Percentiles rank a stretch among this genome's conserved stretches.
Evolutionary conservation across 768 basidiomycete genomes (phyloP).

Genomic region (Tricholoma flavovirens): DNA sequence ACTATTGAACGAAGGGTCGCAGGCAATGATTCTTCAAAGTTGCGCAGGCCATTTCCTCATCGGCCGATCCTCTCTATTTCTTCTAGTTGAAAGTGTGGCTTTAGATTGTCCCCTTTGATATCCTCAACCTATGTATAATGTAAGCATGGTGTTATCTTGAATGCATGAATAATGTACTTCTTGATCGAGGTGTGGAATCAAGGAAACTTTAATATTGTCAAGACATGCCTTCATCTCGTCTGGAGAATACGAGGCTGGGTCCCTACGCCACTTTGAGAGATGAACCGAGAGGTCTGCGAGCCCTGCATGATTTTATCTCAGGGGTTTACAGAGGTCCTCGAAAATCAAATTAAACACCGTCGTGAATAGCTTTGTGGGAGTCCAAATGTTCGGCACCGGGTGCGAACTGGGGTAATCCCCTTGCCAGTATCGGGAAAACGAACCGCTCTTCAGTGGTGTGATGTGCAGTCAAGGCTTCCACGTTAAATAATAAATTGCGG

Average conservation of each 20-base stretch:
- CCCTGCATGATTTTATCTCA: constrained; percentile 22
- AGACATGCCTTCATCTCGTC: constrained; percentile 43
- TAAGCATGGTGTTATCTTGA: neutral
- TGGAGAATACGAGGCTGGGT: constrained; percentile 44
- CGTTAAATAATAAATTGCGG: neutral
- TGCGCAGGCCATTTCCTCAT: constrained; percentile 31
- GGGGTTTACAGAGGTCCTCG: neutral
- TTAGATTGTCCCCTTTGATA: constrained; percentile 43
- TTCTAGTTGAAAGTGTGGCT: constrained; percentile 46
- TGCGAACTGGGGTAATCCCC: constrained; percentile 44
- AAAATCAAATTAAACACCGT: constrained; percentile 26
- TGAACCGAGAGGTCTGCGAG: constrained; percentile 37
- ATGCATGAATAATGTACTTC: constrained; percentile 29
- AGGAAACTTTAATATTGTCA: constrained; percentile 42
- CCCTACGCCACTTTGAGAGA: constrained; percentile 35
- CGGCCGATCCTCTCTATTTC: constrained; percentile 28
- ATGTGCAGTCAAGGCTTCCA: constrained; percentile 45
- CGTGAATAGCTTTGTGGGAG: constrained; percentile 50
- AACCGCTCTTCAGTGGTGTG: constrained; percentile 50
- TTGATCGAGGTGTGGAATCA: constrained; percentile 50
- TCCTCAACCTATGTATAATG: constrained; percentile 36
- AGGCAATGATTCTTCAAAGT: neutral
- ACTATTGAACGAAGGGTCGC: neutral
- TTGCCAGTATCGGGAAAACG: constrained; percentile 47
- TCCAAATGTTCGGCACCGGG: constrained; percentile 36